Evolutionary conservation across 495 filamentous ascomycete genomes (phyloP).

Genomic region (Lophium mytilinum): DNA sequence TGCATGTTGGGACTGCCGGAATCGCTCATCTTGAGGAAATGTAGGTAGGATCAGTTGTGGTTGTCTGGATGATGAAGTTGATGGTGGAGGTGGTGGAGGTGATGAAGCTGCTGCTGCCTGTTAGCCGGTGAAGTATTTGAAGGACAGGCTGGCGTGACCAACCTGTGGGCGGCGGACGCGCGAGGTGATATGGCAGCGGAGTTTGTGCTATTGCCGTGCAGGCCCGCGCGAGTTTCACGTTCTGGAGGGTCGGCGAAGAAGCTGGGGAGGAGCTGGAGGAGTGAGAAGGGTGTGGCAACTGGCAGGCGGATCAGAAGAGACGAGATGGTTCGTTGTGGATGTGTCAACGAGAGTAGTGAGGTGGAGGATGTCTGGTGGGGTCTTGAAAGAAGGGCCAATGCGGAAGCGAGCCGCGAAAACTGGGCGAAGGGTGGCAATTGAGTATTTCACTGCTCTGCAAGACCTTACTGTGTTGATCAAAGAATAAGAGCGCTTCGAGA

Average conservation of each 20-base stretch:
- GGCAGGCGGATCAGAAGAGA: too few relatives aligned
- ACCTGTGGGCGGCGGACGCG: conserved; percentile 4
- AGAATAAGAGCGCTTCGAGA: too few relatives aligned
- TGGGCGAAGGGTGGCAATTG: background rate
- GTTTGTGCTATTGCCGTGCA: conserved; percentile 5
- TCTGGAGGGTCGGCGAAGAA: too few relatives aligned
- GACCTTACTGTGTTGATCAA: background rate
- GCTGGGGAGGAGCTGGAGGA: too few relatives aligned
- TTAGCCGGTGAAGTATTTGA: background rate
- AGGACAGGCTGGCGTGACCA: conserved; percentile 7
- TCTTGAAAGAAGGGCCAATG: conserved; percentile 1
- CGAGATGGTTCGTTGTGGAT: too few relatives aligned
- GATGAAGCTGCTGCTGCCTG: background rate
- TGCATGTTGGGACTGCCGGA: conserved; percentile 33
- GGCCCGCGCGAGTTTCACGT: too few relatives aligned
- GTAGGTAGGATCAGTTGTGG: background rate
- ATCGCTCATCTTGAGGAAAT: conserved; percentile 41
- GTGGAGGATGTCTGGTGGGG: conserved; percentile 21
- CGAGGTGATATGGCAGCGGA: conserved; percentile 6
- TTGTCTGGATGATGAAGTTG: background rate
- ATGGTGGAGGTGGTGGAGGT: background rate
- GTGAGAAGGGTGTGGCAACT: too few relatives aligned
- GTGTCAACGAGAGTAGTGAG: background rate
- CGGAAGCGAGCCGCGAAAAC: background rate
- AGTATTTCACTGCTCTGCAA: background rate